Base-by-base conservation (phyloP, 2,329 filamentous ascomycete genomes). In the Camillea tinctor region DNA sequence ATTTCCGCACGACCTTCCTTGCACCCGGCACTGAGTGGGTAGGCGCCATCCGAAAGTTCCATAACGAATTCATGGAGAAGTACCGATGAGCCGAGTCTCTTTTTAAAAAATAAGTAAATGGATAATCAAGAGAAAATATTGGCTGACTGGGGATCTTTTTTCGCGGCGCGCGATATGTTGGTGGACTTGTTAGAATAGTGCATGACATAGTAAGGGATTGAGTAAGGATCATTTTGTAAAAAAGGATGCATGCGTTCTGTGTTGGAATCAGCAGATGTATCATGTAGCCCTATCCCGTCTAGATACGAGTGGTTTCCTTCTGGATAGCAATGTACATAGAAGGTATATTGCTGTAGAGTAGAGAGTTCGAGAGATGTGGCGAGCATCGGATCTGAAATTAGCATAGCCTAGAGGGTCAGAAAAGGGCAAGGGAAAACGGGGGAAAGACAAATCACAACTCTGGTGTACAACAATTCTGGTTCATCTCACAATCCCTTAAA, bases 21-120 rank as follows among this genome's bases (percentile, higher is more conserved):
- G 94, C 95, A 0, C 95, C 95, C 0, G 95, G 95, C 15, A 98
- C 94, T 1, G 93, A 97, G 69, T 99, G 95, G 95, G 88, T 96
- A 6, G 87, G 88, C 54, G 84, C 89, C 66, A 92, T 98, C 68
- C 86, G 89, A 68, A 90, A 92, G 77, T 99, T 99, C 80, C 95
- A 99, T 80, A 80, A 88, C 76, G 87, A 90, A 63, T 99, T 99
- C 71, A 91, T 98, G 88, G 84, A 90, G 55, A 86, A 97, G 83
- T 97, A 85, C 75, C 76, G 79, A 68, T 86, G 36, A 65, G 2
- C 9, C 15, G 21, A 19, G 11, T 15, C 9, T 21, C 21, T 50
- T 22, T 19, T 21, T 13, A 15, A 19, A 50, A 1, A 44, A 17
- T 44, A 44, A 5, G n/a, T n/a, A 11, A 44, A 44, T 44, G n/a